Conservation (phyloP, 352 stramenopile species). For the Pythium aphanidermatum region DNA sequence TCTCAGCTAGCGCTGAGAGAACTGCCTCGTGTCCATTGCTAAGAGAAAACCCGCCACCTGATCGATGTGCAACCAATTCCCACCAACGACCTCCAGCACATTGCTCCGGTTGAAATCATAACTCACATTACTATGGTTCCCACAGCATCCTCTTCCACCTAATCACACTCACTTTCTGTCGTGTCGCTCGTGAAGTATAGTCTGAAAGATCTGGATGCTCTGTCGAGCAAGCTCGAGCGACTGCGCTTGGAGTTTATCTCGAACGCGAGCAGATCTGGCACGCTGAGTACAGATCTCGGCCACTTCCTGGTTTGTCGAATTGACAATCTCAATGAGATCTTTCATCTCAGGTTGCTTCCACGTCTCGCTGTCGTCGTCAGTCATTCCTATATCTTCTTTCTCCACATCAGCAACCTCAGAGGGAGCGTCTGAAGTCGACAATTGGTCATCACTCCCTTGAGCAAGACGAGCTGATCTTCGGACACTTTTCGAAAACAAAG, state of each 20-base stretch:
- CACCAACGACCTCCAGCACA: no score
- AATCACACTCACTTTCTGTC: no score
- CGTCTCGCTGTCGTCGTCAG: conserved; percentile 5
- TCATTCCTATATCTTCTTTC: conserved; percentile 6
- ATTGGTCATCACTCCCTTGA: not conserved
- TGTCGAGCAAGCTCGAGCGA: conserved; percentile 51
- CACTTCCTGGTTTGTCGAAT: conserved; percentile 32
- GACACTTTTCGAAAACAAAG: not conserved
- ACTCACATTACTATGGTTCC: no score
- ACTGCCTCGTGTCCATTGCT: no score
- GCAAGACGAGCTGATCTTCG: not conserved
- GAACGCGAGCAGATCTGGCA: conserved; percentile 55
- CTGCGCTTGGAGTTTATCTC: conserved; percentile 60
- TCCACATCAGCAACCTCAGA: not conserved
- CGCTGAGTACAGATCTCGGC: conserved; percentile 41
- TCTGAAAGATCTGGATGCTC: conserved; percentile 60
- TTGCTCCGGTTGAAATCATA: no score
- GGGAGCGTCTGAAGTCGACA: not conserved
- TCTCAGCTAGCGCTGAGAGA: no score
- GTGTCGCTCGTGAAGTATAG: no score
- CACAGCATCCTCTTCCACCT: no score
- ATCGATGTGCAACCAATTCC: no score
- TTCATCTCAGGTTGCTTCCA: conserved; percentile 37
- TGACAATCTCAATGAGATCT: conserved; percentile 57
- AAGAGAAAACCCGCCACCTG: no score